Evolutionary conservation across 805 yeast genomes (phyloP).

Genomic region (Zygoascus biomembranicola): DNA sequence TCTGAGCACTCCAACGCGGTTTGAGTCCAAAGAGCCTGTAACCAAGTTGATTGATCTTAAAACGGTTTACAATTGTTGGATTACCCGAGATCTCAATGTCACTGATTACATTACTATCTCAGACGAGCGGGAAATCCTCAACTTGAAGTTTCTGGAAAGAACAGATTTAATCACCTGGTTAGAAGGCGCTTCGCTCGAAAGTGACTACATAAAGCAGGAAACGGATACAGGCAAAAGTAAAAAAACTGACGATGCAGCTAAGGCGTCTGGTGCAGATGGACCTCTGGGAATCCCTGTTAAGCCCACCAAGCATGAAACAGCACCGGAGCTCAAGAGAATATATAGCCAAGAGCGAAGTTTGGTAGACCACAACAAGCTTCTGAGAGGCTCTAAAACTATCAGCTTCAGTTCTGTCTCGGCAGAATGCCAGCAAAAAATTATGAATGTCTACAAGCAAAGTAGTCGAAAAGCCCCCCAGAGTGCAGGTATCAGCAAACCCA

Average conservation of each 20-base stretch:
- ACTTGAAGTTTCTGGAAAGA: conserved; percentile 76
- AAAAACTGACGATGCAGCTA: conserved; percentile 12
- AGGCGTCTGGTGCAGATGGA: not conserved
- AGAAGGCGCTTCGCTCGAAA: conserved; percentile 54
- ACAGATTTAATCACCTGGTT: conserved; percentile 80
- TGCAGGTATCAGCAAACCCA: conserved; percentile 1
- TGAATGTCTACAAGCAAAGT: conserved; percentile 15
- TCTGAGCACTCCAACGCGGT: conserved; percentile 45
- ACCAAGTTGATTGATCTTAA: conserved; percentile 33
- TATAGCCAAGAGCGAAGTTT: conserved; percentile 35
- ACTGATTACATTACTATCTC: conserved; percentile 78
- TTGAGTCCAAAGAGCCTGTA: conserved; percentile 25
- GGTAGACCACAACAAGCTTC: conserved; percentile 35
- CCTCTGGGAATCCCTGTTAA: conserved; percentile 12
- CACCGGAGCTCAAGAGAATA: conserved; percentile 44
- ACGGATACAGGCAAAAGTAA: not conserved
- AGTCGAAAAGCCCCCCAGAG: conserved; percentile 1
- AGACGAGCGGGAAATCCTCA: conserved; percentile 51
- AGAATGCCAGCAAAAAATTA: conserved; percentile 26
- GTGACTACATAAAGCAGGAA: conserved; percentile 40
- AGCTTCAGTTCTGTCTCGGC: conserved; percentile 30
- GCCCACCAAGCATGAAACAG: conserved; percentile 29
- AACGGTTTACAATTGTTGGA: conserved; percentile 71
- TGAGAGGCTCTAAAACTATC: conserved; percentile 30
- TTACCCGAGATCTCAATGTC: conserved; percentile 60